Conservation (phyloP, 108 stramenopile species). For the Nitzschia sp. region DNA sequence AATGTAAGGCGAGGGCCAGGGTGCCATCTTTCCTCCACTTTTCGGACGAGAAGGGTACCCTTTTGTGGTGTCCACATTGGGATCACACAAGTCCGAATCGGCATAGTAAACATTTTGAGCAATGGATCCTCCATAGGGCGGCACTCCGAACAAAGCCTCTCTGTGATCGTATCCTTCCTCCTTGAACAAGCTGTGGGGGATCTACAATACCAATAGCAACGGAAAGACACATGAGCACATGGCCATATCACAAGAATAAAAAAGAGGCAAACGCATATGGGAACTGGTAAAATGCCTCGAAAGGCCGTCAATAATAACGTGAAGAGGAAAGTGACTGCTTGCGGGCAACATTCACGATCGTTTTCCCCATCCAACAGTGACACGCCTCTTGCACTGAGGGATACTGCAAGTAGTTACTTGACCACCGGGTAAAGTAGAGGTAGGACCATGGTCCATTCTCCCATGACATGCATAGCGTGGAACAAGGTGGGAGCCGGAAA, state of each 20-base stretch:
- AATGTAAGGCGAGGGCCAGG: conserved; percentile 85
- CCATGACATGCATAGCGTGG: too few species aligned
- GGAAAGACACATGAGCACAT: background rate
- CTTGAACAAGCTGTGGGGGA: conserved; percentile 55
- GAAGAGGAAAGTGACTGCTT: too few species aligned
- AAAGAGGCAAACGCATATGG: background rate
- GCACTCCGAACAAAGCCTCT: conserved; percentile 94
- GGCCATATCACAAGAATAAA: background rate
- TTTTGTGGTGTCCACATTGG: conserved; percentile 54
- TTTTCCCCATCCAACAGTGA: too few species aligned
- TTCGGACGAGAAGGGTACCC: conserved; percentile 62
- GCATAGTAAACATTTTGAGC: conserved; percentile 81
- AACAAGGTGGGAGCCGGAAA: too few species aligned
- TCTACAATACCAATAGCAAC: conserved; percentile 31
- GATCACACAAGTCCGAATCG: conserved; percentile 71
- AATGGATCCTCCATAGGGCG: conserved; percentile 90
- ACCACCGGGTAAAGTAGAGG: too few species aligned
- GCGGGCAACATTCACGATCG: too few species aligned
- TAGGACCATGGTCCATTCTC: too few species aligned
- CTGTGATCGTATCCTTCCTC: conserved; percentile 86
- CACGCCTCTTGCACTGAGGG: too few species aligned
- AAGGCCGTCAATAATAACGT: too few species aligned
- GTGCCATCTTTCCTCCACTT: conserved; percentile 53
- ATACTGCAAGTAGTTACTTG: too few species aligned
- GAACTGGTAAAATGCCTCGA: too few species aligned